Evolutionary conservation across 2,329 filamentous ascomycete species (phyloP).

Genomic region (Beauveria pseudobassiana): DNA sequence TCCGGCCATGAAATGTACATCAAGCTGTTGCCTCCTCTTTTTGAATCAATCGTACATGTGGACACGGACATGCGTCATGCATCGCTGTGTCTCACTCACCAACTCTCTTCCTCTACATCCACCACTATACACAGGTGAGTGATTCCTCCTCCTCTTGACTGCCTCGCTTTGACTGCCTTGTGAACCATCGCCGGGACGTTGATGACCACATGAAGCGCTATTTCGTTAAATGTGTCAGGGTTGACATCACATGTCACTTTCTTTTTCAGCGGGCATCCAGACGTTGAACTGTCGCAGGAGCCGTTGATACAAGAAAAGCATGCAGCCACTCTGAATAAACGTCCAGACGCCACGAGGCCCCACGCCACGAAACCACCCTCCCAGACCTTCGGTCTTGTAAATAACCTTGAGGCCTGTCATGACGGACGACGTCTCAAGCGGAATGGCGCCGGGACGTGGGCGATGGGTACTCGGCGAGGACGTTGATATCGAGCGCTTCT

Average conservation of each 20-base stretch:
- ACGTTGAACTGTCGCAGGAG: slow-evolving; percentile 69
- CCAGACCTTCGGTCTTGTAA: slow-evolving; percentile 80
- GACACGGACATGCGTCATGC: neutral
- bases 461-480: slow-evolving; percentile 82
- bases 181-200: neutral
- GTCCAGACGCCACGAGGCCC: slow-evolving; percentile 94
- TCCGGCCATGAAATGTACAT: slow-evolving; percentile 1
- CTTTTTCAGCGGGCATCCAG: slow-evolving; percentile 27
- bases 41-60: slow-evolving; percentile 3
- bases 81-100: neutral
- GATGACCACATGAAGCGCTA: neutral
- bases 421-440: slow-evolving; percentile 84
- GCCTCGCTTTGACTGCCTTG: neutral
- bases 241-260: slow-evolving; percentile 15
- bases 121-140: neutral
- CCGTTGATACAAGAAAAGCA: slow-evolving; percentile 92
- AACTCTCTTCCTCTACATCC: neutral
- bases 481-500: slow-evolving; percentile 75
- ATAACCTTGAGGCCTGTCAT: slow-evolving; percentile 77
- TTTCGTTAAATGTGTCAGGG: too few relatives aligned
- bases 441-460: slow-evolving; percentile 67
- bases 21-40: neutral
- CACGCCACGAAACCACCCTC: slow-evolving; percentile 90
- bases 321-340: slow-evolving; percentile 91
- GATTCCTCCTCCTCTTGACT: neutral